Conservation (phyloP, 768 basidiomycete genomes). For the Phlebiopsis flavidoalba region DNA sequence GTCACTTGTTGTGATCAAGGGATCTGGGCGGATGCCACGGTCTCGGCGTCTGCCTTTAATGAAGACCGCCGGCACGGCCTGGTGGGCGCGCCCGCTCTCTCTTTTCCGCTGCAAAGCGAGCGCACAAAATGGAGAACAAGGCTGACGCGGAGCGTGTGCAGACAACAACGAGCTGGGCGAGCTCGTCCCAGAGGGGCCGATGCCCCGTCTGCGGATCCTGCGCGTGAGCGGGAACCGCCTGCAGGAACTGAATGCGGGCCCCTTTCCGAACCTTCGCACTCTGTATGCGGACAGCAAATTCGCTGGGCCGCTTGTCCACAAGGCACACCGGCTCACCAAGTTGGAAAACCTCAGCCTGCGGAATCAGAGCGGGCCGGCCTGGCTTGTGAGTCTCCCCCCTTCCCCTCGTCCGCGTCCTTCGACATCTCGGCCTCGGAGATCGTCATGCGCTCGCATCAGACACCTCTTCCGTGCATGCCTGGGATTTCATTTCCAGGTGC, state of each 20-base stretch:
- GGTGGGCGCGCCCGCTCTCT: constrained; percentile 4
- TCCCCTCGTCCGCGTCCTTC: too few relatives aligned
- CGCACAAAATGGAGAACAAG: not conserved
- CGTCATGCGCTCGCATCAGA: not conserved
- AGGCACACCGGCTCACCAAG: constrained; percentile 54
- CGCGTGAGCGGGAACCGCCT: constrained; percentile 82
- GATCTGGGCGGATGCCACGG: not conserved
- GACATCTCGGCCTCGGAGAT: not conserved
- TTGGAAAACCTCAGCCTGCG: constrained; percentile 90
- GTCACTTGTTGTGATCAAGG: constrained; percentile 7
- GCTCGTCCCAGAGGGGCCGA: constrained; percentile 47
- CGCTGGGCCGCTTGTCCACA: constrained; percentile 42
- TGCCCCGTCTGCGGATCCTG: constrained; percentile 76
- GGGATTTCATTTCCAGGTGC: not conserved
- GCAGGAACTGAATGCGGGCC: constrained; percentile 50
- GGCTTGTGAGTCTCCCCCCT: constrained; percentile 66
- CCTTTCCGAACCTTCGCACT: constrained; percentile 72
- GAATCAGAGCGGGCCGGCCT: constrained; percentile 68
- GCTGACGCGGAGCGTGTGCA: constrained; percentile 24
- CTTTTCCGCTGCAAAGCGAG: constrained; percentile 8
- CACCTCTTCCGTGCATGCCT: not conserved
- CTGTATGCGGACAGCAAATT: constrained; percentile 89
- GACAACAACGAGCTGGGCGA: constrained; percentile 67
- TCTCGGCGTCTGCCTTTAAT: constrained; percentile 1
- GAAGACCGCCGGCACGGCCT: not conserved